Conservation (phyloP, 2,329 filamentous ascomycete genomes). For the Juglanconis oblonga region DNA sequence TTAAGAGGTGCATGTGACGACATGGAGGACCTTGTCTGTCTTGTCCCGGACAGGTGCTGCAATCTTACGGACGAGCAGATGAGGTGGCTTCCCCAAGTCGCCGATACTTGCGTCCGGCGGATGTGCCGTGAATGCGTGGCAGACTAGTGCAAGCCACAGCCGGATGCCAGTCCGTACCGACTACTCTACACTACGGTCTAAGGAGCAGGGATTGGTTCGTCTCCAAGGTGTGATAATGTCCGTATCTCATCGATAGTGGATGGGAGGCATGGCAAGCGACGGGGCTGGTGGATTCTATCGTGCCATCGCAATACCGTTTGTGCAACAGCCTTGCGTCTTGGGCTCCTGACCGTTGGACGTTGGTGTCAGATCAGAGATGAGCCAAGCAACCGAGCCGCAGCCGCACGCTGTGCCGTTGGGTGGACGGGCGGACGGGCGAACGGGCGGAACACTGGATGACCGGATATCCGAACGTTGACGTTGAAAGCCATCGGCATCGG, state of each 20-base stretch:
- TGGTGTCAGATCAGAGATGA: neutral
- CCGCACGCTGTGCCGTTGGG: neutral
- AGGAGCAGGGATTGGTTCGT: neutral
- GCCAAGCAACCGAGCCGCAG: neutral
- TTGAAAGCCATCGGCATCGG: too few relatives aligned
- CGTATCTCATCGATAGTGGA: too few relatives aligned
- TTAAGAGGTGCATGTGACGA: constrained; percentile 3
- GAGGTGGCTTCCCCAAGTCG: neutral
- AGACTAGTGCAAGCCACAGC: neutral
- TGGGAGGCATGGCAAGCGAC: too few relatives aligned
- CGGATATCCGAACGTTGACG: neutral
- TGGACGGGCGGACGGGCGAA: too few relatives aligned
- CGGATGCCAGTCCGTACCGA: neutral
- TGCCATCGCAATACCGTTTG: too few relatives aligned
- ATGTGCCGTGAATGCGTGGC: neutral
- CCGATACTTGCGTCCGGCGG: neutral
- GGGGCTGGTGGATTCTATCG: too few relatives aligned
- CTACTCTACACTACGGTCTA: too few relatives aligned
- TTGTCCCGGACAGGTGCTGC: constrained; percentile 10
- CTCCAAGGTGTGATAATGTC: neutral
- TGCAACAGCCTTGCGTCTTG: too few relatives aligned
- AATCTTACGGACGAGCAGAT: neutral
- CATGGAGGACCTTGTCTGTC: constrained; percentile 10
- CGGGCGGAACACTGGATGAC: neutral
- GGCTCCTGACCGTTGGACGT: neutral